Base-by-base conservation (phyloP, 2,329 filamentous ascomycete species). In the Botrytis medusae region DNA sequence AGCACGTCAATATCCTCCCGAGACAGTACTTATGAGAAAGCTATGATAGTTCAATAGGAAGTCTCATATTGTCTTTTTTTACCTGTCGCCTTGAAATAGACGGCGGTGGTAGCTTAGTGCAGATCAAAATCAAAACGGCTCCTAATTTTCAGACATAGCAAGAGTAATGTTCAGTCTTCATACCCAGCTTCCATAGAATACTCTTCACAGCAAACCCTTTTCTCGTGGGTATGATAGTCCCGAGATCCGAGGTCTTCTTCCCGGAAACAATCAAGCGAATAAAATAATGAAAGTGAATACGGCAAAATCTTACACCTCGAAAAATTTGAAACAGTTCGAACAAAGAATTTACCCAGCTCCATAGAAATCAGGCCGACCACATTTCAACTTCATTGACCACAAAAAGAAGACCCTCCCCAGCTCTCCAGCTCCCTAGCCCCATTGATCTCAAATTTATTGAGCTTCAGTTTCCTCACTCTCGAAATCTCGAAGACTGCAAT, bases 241-340 rank as follows among this genome's bases (percentile, higher is more conserved):
- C 32, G 22, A 67, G 14, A 54, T 40, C 32, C 32, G 64, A 67
- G 34, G 18, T 16, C 22, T 51, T 67, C 22, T 18, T 16, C 16
- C n/a, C 29, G n/a, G 29, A 40, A 12, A 42, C 7, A 42, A 62
- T 37, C 34, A 14, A 57, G 14, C n/a, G 18, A 44, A 32, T 42
- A 12, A 18, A n/a, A 57, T 32, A 32, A 44, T 16, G n/a, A 42
- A 57, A 69, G 65, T 69, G 65, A 69, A 69, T 69, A 32, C n/a
- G 6, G 4, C 48, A 69, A 20, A 44, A 32, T n/a, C 65, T 12
- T n/a, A 20, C 48, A 32, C 64, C 34, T 68, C 34, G 20, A 22
- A 18, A 42, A 42, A 14, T 40, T 16, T 40, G 34, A 69, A 57
- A n/a, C 37, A 18, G 3, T 40, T 18, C 18, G 29, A 69, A 51